Conservation (phyloP, 179 eudicot species). For the Beta corolliflora region DNA sequence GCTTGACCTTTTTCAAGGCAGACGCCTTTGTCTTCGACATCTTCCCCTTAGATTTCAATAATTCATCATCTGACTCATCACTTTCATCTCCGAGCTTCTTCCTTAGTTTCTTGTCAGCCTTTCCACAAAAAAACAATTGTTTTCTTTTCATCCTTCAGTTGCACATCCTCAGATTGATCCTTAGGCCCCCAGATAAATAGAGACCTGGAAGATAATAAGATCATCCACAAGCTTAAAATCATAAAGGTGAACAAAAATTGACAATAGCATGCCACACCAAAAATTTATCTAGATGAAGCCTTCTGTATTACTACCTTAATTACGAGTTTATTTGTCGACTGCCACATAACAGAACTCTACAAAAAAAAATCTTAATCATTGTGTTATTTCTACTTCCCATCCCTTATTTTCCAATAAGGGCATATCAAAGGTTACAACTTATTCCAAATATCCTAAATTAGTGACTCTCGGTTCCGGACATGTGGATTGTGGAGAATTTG, state of each 20-base stretch:
- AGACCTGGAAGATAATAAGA: conserved; percentile 51
- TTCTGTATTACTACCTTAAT: not conserved
- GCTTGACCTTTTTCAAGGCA: conserved; percentile 17
- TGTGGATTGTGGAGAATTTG: too few relatives aligned
- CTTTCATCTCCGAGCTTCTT: conserved; percentile 56
- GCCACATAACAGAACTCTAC: too few relatives aligned
- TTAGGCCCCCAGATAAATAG: conserved; percentile 86
- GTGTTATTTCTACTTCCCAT: too few relatives aligned
- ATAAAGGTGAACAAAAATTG: too few relatives aligned
- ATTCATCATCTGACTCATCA: conserved; percentile 71
- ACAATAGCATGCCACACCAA: not conserved
- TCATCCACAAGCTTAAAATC: not conserved
- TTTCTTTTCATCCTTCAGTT: conserved; percentile 52
- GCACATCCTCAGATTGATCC: conserved; percentile 54
- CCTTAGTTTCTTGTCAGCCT: conserved; percentile 46
- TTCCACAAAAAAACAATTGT: conserved; percentile 59
- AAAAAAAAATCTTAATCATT: too few relatives aligned
- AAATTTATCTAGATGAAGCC: not conserved
- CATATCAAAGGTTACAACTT: too few relatives aligned
- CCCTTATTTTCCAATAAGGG: too few relatives aligned
- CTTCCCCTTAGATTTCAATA: conserved; percentile 43
- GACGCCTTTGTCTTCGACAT: conserved; percentile 37
- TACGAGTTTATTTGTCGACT: too few relatives aligned
- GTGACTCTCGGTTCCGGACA: too few relatives aligned
- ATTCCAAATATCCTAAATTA: too few relatives aligned